Percentiles rank a stretch among this genome's conserved stretches.
These are phyloP conservation scores for Pythium insidiosum DNA, from an alignment of 352 stramenopile genomes.

Conservation along the genomic window DNA sequence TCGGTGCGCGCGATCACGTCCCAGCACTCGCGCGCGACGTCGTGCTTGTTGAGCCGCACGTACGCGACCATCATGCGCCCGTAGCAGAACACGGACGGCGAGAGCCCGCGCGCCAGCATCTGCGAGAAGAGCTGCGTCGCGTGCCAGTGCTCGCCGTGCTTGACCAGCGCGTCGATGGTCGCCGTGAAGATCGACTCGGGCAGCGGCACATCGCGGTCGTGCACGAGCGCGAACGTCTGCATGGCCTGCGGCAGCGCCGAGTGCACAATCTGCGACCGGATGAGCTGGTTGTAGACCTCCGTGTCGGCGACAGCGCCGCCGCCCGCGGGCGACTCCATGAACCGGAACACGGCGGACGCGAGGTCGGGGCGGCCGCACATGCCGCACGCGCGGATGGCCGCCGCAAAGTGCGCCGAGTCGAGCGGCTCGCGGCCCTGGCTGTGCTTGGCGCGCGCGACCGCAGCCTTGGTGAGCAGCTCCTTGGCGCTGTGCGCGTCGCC, in stretches of 20 bases:
- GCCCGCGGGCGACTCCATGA: slow-evolving; percentile 55
- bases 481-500: slow-evolving; percentile 37
- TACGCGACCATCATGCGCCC: slow-evolving; percentile 73
- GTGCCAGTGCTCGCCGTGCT: slow-evolving; percentile 51
- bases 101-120: slow-evolving; percentile 56
- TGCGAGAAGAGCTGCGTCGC: slow-evolving; percentile 62
- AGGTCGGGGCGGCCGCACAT: slow-evolving; percentile 48
- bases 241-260: slow-evolving; percentile 50
- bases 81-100: slow-evolving; percentile 64
- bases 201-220: slow-evolving; percentile 39
- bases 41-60: slow-evolving; percentile 55
- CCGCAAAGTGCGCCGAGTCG: slow-evolving; percentile 30
- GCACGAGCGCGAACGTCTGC: slow-evolving; percentile 57
- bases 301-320: slow-evolving; percentile 34
- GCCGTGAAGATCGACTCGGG: slow-evolving; percentile 70
- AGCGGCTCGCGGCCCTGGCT: no score
- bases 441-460: slow-evolving; percentile 16
- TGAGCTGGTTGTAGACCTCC: slow-evolving; percentile 58
- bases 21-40: slow-evolving; percentile 61
- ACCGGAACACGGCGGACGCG: slow-evolving; percentile 42
- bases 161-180: slow-evolving; percentile 64
- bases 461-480: slow-evolving; percentile 42
- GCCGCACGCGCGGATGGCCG: slow-evolving; percentile 57
- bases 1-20: slow-evolving; percentile 48
- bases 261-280: slow-evolving; percentile 74